Conservation (phyloP, 2,329 filamentous ascomycete species). For the Penicillium corylophilum region DNA sequence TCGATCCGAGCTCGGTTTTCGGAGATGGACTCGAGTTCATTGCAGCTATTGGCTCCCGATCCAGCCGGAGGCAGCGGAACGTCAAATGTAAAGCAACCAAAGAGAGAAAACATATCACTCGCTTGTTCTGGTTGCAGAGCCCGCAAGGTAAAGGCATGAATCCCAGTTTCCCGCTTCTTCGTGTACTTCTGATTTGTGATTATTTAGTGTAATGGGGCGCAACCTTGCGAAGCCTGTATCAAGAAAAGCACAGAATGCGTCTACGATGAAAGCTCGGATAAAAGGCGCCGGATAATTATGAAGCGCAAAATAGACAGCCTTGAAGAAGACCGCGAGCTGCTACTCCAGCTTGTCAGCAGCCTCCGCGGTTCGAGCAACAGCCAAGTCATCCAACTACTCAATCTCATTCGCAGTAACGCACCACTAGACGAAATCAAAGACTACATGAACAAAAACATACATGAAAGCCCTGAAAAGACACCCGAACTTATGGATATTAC, state of each 20-base stretch:
- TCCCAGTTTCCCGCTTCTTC: neutral
- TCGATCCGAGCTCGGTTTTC: neutral
- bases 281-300: neutral
- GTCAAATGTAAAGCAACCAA: neutral
- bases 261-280: neutral
- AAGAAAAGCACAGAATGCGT: neutral
- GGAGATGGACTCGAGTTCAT: neutral
- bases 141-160: neutral
- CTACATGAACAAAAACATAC: slow-evolving; percentile 22
- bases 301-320: neutral
- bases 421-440: slow-evolving; percentile 27
- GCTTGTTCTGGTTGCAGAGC: neutral
- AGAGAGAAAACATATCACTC: neutral
- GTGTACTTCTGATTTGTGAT: neutral
- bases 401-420: slow-evolving; percentile 29
- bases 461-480: neutral
- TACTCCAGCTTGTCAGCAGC: neutral
- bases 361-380: neutral
- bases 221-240: neutral
- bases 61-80: no score
- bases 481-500: neutral
- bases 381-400: slow-evolving; percentile 1
- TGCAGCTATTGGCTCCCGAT: neutral
- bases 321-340: neutral
- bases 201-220: neutral